phyloP scores from a whole-genome alignment of 2,329 filamentous ascomycete species.

The Fusarium xyrophilum region DNA sequence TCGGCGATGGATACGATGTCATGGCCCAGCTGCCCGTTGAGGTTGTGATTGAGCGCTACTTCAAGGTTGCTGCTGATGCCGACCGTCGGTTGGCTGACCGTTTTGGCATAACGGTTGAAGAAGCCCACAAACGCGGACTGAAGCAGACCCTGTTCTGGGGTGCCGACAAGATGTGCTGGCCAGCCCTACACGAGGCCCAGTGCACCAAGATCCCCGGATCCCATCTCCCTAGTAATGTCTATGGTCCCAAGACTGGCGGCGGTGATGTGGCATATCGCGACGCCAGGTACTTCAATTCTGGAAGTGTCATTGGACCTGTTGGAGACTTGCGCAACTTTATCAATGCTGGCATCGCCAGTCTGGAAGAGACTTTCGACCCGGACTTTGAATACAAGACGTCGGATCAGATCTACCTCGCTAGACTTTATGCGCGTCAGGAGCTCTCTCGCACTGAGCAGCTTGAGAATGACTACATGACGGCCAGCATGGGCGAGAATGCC shows the following conservation, averaged over 20 bases:
- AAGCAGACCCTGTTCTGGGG: conserved; percentile 53
- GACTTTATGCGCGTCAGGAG: conserved; percentile 53
- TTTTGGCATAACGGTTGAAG: conserved; percentile 52
- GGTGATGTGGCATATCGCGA: conserved; percentile 44
- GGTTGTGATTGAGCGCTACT: conserved; percentile 68
- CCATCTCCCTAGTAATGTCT: conserved; percentile 43
- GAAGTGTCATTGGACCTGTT: conserved; percentile 53
- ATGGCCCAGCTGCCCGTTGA: conserved; percentile 71
- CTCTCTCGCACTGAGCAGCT: conserved; percentile 47
- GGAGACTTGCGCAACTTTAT: conserved; percentile 42
- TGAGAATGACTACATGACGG: conserved; percentile 16
- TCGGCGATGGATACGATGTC: conserved; percentile 69
- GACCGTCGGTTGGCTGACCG: conserved; percentile 59
- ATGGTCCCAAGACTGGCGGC: conserved; percentile 47
- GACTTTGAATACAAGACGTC: conserved; percentile 43
- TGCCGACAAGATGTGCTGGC: conserved; percentile 50
- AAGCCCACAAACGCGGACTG: conserved; percentile 43
- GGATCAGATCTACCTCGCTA: conserved; percentile 48
- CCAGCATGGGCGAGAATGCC: neutral
- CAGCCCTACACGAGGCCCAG: conserved; percentile 41
- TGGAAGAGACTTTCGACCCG: conserved; percentile 46
- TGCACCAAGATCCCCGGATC: conserved; percentile 52
- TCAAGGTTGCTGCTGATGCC: conserved; percentile 58
- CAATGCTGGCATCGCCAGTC: conserved; percentile 39
- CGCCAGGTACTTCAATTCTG: conserved; percentile 54